Conservation (phyloP, 1,139 yeast species). For the Blastobotrys apis region DNA sequence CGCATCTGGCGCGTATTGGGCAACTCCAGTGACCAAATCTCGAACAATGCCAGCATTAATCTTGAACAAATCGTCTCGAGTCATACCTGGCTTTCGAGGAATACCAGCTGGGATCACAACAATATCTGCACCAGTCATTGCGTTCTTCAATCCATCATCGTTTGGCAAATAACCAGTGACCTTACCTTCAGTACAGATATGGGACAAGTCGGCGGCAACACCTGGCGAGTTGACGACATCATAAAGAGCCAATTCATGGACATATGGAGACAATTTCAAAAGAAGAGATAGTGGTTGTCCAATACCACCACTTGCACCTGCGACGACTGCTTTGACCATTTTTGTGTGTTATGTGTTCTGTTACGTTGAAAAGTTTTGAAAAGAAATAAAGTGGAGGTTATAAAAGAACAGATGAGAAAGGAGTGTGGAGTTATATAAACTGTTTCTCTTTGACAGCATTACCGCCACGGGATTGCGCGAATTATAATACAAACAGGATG, state of each 20-base stretch:
- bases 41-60: constrained; percentile 95
- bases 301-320: constrained; percentile 98
- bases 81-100: constrained; percentile 99
- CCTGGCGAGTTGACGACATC: constrained; percentile 95
- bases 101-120: constrained; percentile 98
- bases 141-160: constrained; percentile 69
- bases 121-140: constrained; percentile 78
- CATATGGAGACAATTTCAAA: constrained; percentile 80
- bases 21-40: constrained; percentile 85
- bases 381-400: not conserved
- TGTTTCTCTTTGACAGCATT: no score
- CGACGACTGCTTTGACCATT: constrained; percentile 62
- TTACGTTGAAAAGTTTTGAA: not conserved
- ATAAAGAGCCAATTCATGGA: constrained; percentile 79
- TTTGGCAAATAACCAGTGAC: constrained; percentile 83
- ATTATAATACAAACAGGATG: no score
- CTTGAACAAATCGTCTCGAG: constrained; percentile 90
- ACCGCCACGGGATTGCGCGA: no score
- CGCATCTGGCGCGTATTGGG: constrained; percentile 84
- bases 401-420: not conserved
- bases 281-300: constrained; percentile 96
- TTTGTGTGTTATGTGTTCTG: not conserved
- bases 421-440: not conserved
- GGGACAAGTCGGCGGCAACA: constrained; percentile 94
- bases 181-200: constrained; percentile 82